phyloP scores from a whole-genome alignment of 176 grass and related monocot genomes.

The Cenchrus fungigraminus region DNA sequence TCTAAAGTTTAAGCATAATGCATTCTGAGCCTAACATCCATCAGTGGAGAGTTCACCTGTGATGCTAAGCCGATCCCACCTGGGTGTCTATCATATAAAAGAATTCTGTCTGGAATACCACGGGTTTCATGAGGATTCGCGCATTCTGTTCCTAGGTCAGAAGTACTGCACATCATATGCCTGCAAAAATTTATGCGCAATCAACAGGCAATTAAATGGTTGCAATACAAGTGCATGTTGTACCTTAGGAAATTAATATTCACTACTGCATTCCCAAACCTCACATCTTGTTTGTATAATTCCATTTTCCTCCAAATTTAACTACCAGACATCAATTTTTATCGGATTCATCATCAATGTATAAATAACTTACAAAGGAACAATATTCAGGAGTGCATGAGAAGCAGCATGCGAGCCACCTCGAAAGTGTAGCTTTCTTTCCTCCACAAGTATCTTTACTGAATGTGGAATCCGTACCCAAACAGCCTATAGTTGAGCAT shows the following conservation, averaged over 20 bases:
- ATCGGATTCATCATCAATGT: background rate
- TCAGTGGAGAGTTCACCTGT: constrained; percentile 59
- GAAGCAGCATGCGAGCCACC: constrained; percentile 86
- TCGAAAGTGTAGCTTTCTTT: constrained; percentile 61
- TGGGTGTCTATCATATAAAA: constrained; percentile 85
- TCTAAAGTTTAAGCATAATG: background rate
- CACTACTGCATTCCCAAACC: background rate
- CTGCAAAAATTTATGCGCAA: constrained; percentile 32
- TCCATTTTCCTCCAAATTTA: constrained; percentile 3
- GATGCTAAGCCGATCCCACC: constrained; percentile 73
- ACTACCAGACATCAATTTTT: background rate
- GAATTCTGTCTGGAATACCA: constrained; percentile 68
- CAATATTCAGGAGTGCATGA: constrained; percentile 81
- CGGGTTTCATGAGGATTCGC: constrained; percentile 79
- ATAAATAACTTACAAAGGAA: constrained; percentile 68
- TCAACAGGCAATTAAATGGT: background rate
- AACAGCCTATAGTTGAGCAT: constrained; percentile 60
- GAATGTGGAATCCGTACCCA: constrained; percentile 75
- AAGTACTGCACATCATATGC: constrained; percentile 80
- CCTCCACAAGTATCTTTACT: constrained; percentile 67
- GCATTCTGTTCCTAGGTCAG: constrained; percentile 87
- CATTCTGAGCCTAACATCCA: background rate
- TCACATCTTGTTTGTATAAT: background rate
- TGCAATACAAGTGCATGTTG: constrained; percentile 1
- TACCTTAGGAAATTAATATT: background rate